A percentile compares a stretch with the other conserved stretches of the same genome.
Conservation (phyloP, 306 rosid species). For the Cicer pinnatifidum region DNA sequence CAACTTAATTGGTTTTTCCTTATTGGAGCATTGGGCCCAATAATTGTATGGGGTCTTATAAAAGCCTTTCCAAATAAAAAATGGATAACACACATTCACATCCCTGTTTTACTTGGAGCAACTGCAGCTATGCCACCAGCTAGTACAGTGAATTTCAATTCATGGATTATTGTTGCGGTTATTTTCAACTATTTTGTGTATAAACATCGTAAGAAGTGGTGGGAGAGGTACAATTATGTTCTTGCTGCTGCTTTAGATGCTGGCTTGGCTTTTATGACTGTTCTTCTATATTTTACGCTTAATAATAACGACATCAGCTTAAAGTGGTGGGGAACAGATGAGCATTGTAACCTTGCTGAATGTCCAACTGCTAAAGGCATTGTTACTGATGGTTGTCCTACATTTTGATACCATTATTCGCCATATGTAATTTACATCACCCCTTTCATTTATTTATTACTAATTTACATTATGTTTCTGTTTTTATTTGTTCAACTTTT, state of each 20-base stretch:
- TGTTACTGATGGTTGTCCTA: conserved; percentile 56
- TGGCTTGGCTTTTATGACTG: conserved; percentile 73
- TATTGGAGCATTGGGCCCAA: conserved; percentile 56
- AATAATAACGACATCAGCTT: conserved; percentile 37
- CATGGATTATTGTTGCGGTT: conserved; percentile 60
- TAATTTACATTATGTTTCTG: too few species aligned
- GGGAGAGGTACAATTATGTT: conserved; percentile 72
- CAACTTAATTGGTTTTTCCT: conserved; percentile 73
- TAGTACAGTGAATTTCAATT: conserved; percentile 69
- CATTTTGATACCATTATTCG: conserved; percentile 25
- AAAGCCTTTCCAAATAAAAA: conserved; percentile 56
- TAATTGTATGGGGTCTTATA: conserved; percentile 57
- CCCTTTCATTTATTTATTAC: too few species aligned
- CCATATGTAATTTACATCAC: too few species aligned
- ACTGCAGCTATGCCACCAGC: conserved; percentile 69
- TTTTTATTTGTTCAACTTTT: too few species aligned
- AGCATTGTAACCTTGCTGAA: conserved; percentile 57
- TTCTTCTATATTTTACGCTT: conserved; percentile 55
- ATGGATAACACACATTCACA: conserved; percentile 70
- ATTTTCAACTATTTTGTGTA: conserved; percentile 63
- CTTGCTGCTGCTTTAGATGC: conserved; percentile 80
- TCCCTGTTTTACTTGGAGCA: conserved; percentile 78
- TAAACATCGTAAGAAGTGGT: conserved; percentile 66
- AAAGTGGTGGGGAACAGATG: conserved; percentile 63
- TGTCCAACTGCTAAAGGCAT: conserved; percentile 76